These are phyloP conservation scores for Aspergillus sp. DNA, from an alignment of 2,329 filamentous ascomycete species.

Conservation along the genomic window DNA sequence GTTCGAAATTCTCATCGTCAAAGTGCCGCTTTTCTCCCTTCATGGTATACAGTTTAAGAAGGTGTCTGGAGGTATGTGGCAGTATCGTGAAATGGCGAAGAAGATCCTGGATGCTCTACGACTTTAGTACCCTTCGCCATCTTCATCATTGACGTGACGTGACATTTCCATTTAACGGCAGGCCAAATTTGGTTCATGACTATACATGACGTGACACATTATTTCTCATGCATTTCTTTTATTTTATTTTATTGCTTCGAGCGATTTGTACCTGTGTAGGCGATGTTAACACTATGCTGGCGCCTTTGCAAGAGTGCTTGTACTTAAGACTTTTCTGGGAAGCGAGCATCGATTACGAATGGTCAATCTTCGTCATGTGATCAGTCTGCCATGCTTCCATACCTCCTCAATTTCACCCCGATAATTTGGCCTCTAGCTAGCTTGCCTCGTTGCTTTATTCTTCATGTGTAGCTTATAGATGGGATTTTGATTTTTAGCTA, in stretches of 20 bases:
- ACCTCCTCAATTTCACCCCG: background rate
- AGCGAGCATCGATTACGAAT: background rate
- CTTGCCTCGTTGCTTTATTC: background rate
- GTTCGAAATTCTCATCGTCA: constrained; percentile 97
- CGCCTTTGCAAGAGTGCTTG: constrained; percentile 22
- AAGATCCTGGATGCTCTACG: constrained; percentile 86
- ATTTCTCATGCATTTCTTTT: constrained; percentile 25
- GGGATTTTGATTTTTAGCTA: background rate
- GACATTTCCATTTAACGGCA: constrained; percentile 14
- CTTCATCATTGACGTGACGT: constrained; percentile 22
- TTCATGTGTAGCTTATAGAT: background rate
- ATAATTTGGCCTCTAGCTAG: background rate
- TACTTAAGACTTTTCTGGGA: background rate
- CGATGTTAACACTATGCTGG: constrained; percentile 24
- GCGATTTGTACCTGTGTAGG: constrained; percentile 19
- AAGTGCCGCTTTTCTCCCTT: constrained; percentile 87
- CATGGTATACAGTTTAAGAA: constrained; percentile 99
- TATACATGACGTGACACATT: constrained; percentile 33
- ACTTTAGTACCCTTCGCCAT: constrained; percentile 55
- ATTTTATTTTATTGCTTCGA: constrained; percentile 12
- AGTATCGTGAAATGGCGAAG: constrained; percentile 98
- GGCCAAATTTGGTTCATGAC: constrained; percentile 30
- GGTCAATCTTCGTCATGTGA: background rate
- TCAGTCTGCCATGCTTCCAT: background rate
- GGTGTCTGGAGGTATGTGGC: constrained; percentile 93